These are phyloP conservation scores for Mitragyna speciosa DNA, from an alignment of 257 asterid genomes.

Conservation along the genomic window DNA sequence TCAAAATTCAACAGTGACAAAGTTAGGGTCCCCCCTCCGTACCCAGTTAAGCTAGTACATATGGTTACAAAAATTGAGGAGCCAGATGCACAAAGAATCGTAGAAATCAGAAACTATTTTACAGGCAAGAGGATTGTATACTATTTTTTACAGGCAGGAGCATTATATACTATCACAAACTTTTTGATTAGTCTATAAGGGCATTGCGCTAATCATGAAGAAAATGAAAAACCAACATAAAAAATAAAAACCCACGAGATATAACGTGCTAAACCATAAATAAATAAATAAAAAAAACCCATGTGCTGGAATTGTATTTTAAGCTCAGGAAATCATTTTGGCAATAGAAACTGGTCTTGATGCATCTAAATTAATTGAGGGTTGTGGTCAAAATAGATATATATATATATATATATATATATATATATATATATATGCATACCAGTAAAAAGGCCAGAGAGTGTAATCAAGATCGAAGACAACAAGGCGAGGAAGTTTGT, in stretches of 20 bases:
- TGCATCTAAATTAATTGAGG: no score
- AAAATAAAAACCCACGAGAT: not conserved
- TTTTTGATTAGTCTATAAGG: not conserved
- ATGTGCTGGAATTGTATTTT: not conserved
- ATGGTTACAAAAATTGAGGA: no score
- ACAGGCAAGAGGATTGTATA: not conserved
- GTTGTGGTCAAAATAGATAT: no score
- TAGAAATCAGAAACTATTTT: no score
- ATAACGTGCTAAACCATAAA: not conserved
- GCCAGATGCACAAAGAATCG: no score
- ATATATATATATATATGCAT: not conserved
- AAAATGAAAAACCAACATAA: not conserved
- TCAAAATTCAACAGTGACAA: no score
- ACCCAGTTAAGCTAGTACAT: no score
- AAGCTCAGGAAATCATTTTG: not conserved
- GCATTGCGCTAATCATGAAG: not conserved
- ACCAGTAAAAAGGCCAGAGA: slow-evolving; percentile 37
- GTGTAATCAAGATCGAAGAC: slow-evolving; percentile 35
- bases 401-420: no score
- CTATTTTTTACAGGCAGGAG: not conserved
- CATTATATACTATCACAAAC: no score
- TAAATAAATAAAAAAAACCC: not conserved
- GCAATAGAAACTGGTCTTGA: not conserved
- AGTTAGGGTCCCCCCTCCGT: no score
- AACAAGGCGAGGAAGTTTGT: slow-evolving; percentile 32